phyloP scores from a whole-genome alignment of 805 yeast species.

The Metschnikowia chrysomelidarum region DNA sequence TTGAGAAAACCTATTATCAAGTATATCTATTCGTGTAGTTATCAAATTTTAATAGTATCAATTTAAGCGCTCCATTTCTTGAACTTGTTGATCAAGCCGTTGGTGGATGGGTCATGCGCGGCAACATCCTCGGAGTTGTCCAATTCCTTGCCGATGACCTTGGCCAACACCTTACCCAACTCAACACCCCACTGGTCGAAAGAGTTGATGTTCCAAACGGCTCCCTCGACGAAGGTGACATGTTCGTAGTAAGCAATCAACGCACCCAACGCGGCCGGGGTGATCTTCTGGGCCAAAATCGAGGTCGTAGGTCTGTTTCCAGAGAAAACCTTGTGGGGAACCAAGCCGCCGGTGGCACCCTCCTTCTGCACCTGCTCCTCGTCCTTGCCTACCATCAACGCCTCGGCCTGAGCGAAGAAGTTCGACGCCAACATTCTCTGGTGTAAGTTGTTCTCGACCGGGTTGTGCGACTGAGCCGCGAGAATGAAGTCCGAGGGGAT shows the following conservation, averaged over 20 bases:
- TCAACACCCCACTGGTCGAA: conserved; percentile 99
- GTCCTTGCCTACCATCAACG: conserved; percentile 93
- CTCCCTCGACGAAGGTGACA: conserved; percentile 97
- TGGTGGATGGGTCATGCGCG: conserved; percentile 87
- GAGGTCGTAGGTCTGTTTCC: conserved; percentile 99
- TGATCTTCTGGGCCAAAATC: conserved; percentile 90
- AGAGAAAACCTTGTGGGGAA: conserved; percentile 94
- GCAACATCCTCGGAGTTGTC: conserved; percentile 54
- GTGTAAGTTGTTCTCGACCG: conserved; percentile 89
- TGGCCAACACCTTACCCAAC: conserved; percentile 96
- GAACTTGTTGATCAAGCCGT: conserved; percentile 91
- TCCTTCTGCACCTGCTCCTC: conserved; percentile 80
- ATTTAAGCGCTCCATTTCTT: conserved; percentile 64
- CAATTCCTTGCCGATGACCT: conserved; percentile 89
- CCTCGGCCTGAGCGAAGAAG: conserved; percentile 98
- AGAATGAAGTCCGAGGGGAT: conserved; percentile 96
- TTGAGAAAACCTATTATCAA: no score
- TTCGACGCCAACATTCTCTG: conserved; percentile 98
- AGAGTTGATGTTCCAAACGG: conserved; percentile 97
- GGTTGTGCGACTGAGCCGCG: conserved; percentile 98
- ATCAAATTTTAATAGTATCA: no score
- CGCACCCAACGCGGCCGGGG: conserved; percentile 95
- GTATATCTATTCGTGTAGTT: no score
- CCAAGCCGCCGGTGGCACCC: conserved; percentile 81
- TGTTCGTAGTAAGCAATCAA: conserved; percentile 98